These are phyloP conservation scores for Trebouxia gelatinosa DNA, from an alignment of 163 green algal genomes.

Conservation along the genomic window DNA sequence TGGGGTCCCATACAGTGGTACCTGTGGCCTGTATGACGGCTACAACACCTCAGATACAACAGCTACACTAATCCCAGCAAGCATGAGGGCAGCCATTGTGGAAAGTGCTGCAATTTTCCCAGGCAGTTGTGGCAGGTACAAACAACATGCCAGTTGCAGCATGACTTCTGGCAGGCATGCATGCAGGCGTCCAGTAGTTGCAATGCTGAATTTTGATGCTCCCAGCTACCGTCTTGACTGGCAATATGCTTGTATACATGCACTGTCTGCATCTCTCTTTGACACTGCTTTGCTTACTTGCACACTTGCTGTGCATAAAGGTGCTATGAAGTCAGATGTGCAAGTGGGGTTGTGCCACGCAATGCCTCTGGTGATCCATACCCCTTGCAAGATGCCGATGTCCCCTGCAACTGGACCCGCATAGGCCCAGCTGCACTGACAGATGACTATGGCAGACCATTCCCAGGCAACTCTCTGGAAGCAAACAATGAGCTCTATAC, in stretches of 20 bases:
- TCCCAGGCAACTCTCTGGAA: conserved; percentile 1
- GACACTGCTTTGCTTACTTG: background rate
- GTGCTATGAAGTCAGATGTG: conserved; percentile 14
- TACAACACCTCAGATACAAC: background rate
- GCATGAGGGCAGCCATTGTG: background rate
- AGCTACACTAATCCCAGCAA: background rate
- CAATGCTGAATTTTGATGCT: too few relatives aligned
- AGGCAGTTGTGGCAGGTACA: conserved; percentile 19
- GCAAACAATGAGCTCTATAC: background rate
- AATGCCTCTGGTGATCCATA: background rate
- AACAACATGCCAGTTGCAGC: too few relatives aligned
- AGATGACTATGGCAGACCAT: background rate
- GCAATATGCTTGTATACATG: background rate
- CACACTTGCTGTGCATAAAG: background rate
- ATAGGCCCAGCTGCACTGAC: background rate
- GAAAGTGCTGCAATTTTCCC: background rate
- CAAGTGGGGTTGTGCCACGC: background rate
- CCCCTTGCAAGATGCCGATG: background rate
- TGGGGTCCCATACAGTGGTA: background rate
- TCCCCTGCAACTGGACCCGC: background rate
- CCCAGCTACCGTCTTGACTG: background rate
- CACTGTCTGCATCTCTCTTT: background rate
- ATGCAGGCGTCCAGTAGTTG: background rate
- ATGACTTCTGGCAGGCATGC: background rate
- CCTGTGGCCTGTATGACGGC: background rate